These are phyloP conservation scores for Cyclaneusma minus DNA, from an alignment of 2,329 filamentous ascomycete genomes.

Conservation along the genomic window DNA sequence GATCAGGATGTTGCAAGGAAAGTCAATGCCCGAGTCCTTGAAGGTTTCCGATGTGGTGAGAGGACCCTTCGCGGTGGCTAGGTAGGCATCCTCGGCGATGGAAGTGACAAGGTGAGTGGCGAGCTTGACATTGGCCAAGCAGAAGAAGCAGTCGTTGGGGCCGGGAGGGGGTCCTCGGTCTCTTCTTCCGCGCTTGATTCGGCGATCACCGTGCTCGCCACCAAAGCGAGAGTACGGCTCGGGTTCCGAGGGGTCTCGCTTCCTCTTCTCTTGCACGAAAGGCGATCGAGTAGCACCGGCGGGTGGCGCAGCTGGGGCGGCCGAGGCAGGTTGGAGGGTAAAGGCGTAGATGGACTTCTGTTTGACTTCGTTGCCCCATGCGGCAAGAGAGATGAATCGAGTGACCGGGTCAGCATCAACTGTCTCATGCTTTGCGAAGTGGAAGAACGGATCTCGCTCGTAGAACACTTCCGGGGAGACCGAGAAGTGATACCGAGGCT, in stretches of 20 bases:
- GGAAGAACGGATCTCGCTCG: conserved; percentile 86
- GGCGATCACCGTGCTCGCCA: conserved; percentile 25
- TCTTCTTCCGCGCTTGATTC: conserved; percentile 29
- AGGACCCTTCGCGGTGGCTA: conserved; percentile 86
- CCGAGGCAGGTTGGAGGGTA: conserved; percentile 47
- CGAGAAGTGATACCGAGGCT: conserved; percentile 85
- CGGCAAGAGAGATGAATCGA: conserved; percentile 78
- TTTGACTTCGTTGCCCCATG: conserved; percentile 60
- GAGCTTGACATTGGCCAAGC: conserved; percentile 71
- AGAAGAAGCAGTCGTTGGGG: conserved; percentile 85
- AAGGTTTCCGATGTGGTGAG: conserved; percentile 60
- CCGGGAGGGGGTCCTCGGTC: conserved; percentile 43
- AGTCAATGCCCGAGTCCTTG: conserved; percentile 43
- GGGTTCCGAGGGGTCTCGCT: conserved; percentile 24
- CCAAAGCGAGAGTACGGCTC: conserved; percentile 38
- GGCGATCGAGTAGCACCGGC: conserved; percentile 63
- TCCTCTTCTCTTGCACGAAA: conserved; percentile 47
- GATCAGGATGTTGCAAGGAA: conserved; percentile 79
- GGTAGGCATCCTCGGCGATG: conserved; percentile 74
- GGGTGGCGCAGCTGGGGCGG: conserved; percentile 45
- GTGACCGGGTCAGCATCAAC: conserved; percentile 50
- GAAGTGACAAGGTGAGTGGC: conserved; percentile 80
- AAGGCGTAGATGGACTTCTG: conserved; percentile 74
- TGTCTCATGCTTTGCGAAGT: conserved; percentile 35
- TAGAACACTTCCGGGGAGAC: conserved; percentile 50